Percentiles rank a stretch among this genome's conserved stretches.
Evolutionary conservation across 306 rosid genomes (phyloP).

Genomic region (Potentilla sterilis): DNA sequence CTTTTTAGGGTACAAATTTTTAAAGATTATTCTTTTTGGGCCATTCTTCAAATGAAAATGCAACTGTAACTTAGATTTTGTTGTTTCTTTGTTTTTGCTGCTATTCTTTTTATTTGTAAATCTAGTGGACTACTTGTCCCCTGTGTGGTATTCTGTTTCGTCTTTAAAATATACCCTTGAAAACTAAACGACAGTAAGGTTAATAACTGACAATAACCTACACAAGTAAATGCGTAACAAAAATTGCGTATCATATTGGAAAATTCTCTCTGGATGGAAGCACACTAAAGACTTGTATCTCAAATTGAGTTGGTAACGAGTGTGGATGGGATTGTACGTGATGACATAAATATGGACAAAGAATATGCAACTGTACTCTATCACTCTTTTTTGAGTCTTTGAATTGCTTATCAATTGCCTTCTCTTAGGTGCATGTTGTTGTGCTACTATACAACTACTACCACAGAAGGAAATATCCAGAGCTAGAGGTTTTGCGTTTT

Average conservation of each 20-base stretch:
- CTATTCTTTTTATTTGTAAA: neutral
- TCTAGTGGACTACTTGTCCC: neutral
- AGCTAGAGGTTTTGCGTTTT: conserved; percentile 53
- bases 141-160: neutral
- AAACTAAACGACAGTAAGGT: neutral
- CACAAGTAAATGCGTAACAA: neutral
- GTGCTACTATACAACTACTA: conserved; percentile 78
- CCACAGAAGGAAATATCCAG: conserved; percentile 58
- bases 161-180: neutral
- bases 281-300: neutral
- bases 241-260: neutral
- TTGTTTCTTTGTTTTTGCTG: neutral
- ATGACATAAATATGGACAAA: neutral
- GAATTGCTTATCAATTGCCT: conserved; percentile 27
- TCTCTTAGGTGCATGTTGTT: conserved; percentile 68
- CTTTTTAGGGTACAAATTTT: neutral
- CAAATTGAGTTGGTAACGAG: neutral
- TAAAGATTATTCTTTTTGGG: neutral
- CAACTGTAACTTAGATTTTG: neutral
- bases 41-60: neutral
- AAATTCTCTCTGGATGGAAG: neutral
- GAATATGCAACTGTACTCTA: neutral
- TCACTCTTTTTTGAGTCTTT: conserved; percentile 31
- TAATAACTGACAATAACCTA: neutral
- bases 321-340: neutral